Evolutionary conservation across 768 basidiomycete species (phyloP).

Genomic region (Mycena chlorophos): DNA sequence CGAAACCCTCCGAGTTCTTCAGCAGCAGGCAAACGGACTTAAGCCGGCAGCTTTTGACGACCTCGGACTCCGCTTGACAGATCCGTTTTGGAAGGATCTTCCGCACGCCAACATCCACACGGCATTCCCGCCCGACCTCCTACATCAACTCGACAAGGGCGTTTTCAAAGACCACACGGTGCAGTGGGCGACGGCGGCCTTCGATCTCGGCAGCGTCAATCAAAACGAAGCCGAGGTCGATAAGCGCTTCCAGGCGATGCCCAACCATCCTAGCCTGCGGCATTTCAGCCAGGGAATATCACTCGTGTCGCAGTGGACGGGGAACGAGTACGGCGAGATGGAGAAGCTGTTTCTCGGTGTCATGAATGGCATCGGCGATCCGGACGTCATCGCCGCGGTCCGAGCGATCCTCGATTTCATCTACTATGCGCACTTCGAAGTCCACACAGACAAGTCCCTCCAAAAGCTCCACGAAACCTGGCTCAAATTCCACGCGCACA

Average conservation of each 20-base stretch:
- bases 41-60: no score
- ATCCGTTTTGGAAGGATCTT: slow-evolving; percentile 29
- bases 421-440: not conserved
- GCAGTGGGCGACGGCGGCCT: slow-evolving; percentile 22
- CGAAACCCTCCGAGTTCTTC: no score
- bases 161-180: slow-evolving; percentile 33
- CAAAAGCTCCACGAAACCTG: not conserved
- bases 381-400: not conserved
- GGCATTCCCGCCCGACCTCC: slow-evolving; percentile 33
- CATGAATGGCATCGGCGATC: slow-evolving; percentile 3
- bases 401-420: slow-evolving; percentile 5
- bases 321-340: no score
- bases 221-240: no score
- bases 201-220: slow-evolving; percentile 27
- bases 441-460: slow-evolving; percentile 2
- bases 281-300: no score
- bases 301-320: no score
- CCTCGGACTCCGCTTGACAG: no score
- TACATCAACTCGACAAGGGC: slow-evolving; percentile 38
- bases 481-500: slow-evolving; percentile 1
- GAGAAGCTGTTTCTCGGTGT: slow-evolving; percentile 5
- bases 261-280: no score
- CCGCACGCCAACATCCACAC: slow-evolving; percentile 29
- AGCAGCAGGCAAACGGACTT: no score
- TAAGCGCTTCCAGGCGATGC: no score